phyloP scores from a whole-genome alignment of 176 grass and related monocot genomes.

The Juncus effusus region DNA sequence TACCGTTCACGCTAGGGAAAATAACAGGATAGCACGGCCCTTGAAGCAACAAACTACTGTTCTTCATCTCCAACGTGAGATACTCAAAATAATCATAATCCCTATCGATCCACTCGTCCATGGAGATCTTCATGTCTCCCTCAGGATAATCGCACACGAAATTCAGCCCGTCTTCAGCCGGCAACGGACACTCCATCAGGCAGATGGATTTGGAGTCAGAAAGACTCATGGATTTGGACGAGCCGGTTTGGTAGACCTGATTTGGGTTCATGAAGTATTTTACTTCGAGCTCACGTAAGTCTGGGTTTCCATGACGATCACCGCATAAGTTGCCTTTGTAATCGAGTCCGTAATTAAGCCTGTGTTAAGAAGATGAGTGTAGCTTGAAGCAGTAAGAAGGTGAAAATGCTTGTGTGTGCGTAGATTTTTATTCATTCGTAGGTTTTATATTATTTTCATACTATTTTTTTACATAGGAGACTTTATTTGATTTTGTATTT shows the following conservation, averaged over 20 bases:
- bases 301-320: conserved; percentile 47
- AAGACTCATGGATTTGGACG: conserved; percentile 59
- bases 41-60: conserved; percentile 89
- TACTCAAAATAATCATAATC: conserved; percentile 97
- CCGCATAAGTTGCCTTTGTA: conserved; percentile 95
- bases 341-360: conserved; percentile 81
- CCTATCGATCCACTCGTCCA: conserved; percentile 96
- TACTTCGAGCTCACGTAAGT: conserved; percentile 77
- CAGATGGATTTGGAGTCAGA: conserved; percentile 81
- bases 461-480: not conserved
- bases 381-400: not conserved
- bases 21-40: conserved; percentile 95
- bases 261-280: conserved; percentile 90
- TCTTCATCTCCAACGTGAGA: conserved; percentile 85
- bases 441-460: no score
- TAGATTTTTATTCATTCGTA: not conserved
- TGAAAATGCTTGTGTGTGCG: no score
- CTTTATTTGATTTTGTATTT: not conserved
- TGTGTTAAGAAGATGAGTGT: conserved; percentile 18
- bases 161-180: conserved; percentile 61
- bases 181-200: conserved; percentile 90
- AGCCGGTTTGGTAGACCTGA: conserved; percentile 90
- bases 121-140: conserved; percentile 65
- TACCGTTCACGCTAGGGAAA: conserved; percentile 94
- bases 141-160: conserved; percentile 95